phyloP scores from a whole-genome alignment of 129 eudicot genomes.

The Flaveria linearis region DNA sequence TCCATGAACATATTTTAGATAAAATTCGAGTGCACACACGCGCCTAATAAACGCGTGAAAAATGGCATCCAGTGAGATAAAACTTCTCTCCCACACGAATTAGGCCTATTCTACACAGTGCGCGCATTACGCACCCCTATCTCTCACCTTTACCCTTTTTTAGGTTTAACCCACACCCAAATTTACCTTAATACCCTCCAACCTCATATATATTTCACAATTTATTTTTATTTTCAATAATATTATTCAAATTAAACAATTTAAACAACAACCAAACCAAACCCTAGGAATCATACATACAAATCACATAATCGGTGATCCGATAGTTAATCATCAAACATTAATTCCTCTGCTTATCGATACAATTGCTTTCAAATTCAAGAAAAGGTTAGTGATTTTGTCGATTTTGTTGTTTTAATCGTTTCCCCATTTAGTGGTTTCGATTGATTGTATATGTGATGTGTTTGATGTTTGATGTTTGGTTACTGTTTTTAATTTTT shows the following conservation, averaged over 20 bases:
- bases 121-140: constrained; percentile 45
- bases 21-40: constrained; percentile 28
- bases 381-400: constrained; percentile 31
- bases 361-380: constrained; percentile 17
- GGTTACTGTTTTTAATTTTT: background rate
- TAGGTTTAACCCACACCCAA: constrained; percentile 24
- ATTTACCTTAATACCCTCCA: constrained; percentile 33
- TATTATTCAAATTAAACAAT: background rate
- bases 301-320: constrained; percentile 40
- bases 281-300: constrained; percentile 39
- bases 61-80: constrained; percentile 17
- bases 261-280: constrained; percentile 32
- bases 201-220: constrained; percentile 27
- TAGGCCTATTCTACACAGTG: constrained; percentile 40
- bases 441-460: background rate
- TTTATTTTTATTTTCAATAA: constrained; percentile 9
- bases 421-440: constrained; percentile 14
- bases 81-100: constrained; percentile 56
- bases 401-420: constrained; percentile 10
- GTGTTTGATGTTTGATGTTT: no score
- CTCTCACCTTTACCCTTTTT: constrained; percentile 36
- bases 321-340: constrained; percentile 21
- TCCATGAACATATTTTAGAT: no score
- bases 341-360: constrained; percentile 27
- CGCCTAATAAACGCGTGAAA: constrained; percentile 30